Base-by-base conservation (phyloP, 1,139 yeast species). In the Candida sanyaensis region DNA sequence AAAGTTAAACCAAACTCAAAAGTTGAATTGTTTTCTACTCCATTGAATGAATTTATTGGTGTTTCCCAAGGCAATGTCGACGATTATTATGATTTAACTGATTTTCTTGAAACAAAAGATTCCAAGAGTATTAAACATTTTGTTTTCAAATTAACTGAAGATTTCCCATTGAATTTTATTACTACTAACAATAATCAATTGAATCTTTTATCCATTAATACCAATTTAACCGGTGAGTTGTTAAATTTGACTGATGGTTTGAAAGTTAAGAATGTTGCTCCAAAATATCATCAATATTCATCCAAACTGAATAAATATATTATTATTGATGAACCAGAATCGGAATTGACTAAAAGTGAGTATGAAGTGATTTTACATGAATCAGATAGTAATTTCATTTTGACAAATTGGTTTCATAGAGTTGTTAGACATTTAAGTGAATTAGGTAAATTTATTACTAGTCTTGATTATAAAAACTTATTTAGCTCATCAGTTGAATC, bases 361-460 rank as follows among this genome's bases (percentile, higher is more conserved):
- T 68, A 62, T 9, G 67, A 68, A 43, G 67, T 66, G 45, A 55
- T 71, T 36, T 61, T 69, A 33, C 69, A 70, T 33, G 71, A 70
- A 37, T 55, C 63, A 7, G 57, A 60, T 9, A 54, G 62, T 32
- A 55, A 60, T 21, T 61, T 64, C 27, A 52, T 68, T 7, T 41
- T 69, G 9, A 40, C 56, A 5, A 62, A 69, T 30, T 69, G 73
- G 72, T 28, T 67, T 7, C 58, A 57, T 37, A 61, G 78, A 55
- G 52, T 62, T 23, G 54, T 55, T 40, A 63, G 75, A 48, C 80
- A 75, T 49, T 63, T 72, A 54, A 49, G 59, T 10, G 75, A 70
- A 43, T 55, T 75, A 24, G 77, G 77, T 1, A 60, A 52, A 43
- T 67, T 58, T 41, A 48, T 61, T 4, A 53, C 61, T 1, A 54